Conservation (phyloP, 352 stramenopile genomes). For the Blastocystis sp. region DNA sequence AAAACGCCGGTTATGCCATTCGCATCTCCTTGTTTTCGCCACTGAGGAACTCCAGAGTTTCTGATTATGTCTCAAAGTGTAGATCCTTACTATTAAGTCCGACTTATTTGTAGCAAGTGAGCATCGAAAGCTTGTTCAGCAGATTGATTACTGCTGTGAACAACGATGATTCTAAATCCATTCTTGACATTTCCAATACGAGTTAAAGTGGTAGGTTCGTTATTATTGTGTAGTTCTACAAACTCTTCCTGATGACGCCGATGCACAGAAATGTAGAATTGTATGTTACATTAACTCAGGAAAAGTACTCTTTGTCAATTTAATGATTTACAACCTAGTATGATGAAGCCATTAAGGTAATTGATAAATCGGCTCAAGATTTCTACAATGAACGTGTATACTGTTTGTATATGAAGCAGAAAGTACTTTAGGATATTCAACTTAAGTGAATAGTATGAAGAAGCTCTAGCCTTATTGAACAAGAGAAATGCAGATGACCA, state of each 20-base stretch:
- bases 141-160: slow-evolving; percentile 13
- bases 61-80: slow-evolving; percentile 44
- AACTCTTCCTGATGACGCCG: slow-evolving; percentile 41
- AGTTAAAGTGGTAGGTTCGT: not conserved
- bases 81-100: not conserved
- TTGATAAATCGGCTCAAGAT: slow-evolving; percentile 38
- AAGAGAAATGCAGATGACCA: not conserved
- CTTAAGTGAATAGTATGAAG: not conserved
- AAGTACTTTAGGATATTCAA: not conserved
- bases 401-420: slow-evolving; percentile 47
- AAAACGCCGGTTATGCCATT: no score
- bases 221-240: slow-evolving; percentile 41
- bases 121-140: slow-evolving; percentile 23
- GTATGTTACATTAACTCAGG: slow-evolving; percentile 34
- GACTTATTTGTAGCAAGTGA: slow-evolving; percentile 25
- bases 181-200: slow-evolving; percentile 38
- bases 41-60: not conserved
- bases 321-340: not conserved
- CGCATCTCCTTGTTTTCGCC: not conserved
- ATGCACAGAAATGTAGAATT: slow-evolving; percentile 57
- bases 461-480: slow-evolving; percentile 23
- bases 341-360: slow-evolving; percentile 52
- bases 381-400: slow-evolving; percentile 35
- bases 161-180: slow-evolving; percentile 47
- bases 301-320: not conserved